These are phyloP conservation scores for Thalassiosira pacifica DNA, from an alignment of 352 stramenopile genomes.

Conservation along the genomic window DNA sequence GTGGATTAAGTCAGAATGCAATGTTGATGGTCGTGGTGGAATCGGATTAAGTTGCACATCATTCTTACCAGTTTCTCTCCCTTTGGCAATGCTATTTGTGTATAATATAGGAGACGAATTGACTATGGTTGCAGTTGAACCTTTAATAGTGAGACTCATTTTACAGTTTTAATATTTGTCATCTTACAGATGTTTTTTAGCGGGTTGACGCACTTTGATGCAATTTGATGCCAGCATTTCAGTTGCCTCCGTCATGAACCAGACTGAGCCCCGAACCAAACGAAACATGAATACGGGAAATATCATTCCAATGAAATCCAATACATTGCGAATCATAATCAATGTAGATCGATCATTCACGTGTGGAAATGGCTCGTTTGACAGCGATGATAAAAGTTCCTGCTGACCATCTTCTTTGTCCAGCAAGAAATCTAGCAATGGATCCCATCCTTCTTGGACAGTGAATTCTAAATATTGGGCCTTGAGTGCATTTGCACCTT, in stretches of 20 bases:
- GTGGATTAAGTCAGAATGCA: constrained; percentile 39
- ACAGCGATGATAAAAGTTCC: neutral
- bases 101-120: too few species aligned
- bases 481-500: neutral
- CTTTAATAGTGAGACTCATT: neutral
- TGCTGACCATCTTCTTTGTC: neutral
- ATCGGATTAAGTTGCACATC: constrained; percentile 21
- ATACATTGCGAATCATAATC: neutral
- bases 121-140: neutral
- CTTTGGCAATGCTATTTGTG: too few species aligned
- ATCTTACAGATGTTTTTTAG: too few species aligned
- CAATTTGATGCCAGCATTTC: too few species aligned
- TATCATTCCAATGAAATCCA: neutral
- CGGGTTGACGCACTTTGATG: too few species aligned
- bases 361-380: neutral
- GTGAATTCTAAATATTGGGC: neutral
- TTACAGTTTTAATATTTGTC: too few species aligned
- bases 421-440: neutral
- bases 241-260: neutral
- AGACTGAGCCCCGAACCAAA: neutral
- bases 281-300: neutral
- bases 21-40: constrained; percentile 54
- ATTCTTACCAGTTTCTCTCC: neutral
- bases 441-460: neutral
- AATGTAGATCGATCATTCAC: neutral